Evolutionary conservation across 1,139 yeast species (phyloP), one percentile per base, ranked within the genome.

Genomic region (Kurtzmaniella natalensis): DNA sequence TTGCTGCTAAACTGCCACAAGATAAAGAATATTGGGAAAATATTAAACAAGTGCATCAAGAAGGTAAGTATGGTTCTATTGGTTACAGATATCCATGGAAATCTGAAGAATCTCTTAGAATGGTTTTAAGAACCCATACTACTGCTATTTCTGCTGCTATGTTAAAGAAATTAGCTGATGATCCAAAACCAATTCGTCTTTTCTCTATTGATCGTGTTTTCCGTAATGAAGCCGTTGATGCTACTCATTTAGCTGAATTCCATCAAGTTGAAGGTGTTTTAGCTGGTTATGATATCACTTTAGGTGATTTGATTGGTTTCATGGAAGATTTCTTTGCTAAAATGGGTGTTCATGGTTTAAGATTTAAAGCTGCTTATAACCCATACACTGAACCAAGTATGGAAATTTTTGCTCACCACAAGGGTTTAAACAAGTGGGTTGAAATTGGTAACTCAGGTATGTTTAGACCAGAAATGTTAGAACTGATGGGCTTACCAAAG

Each of bases 381-480:
- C 98, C 98, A 38, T 94, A 94, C 75, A 94, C 98, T 42, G 99
- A 94, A 64, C 99, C 99, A 40, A 85, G 96, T 13, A 77, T 94
- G 79, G 99, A 94, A 69, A 92, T 94, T 49, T 94, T 83, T 62
- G 94, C 97, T 37, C 92, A 87, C 82, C 99, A 94, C 65, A 81
- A 80, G 51, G 96, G 96, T 32, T 75, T 94, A 51, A 81, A 76
- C 52, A 92, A 88, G 61, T 94, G 98, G 98, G 98, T 94, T 43
- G 99, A 94, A 70, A 89, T 94, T 55, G 99, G 99, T 61, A 94
- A 94, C 72, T 87, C 96, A 17, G 99, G 98, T 61, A 84, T 94
- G 96, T 94, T 94, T 74, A 81, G 99, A 67, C 98, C 99, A 17
- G 99, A 94, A 64, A 94, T 94, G 99, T 75, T 94, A 59, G 96